Percentiles rank a stretch among this genome's conserved stretches.
phyloP scores from a whole-genome alignment of 2,329 filamentous ascomycete species.

The Exophiala sideris region DNA sequence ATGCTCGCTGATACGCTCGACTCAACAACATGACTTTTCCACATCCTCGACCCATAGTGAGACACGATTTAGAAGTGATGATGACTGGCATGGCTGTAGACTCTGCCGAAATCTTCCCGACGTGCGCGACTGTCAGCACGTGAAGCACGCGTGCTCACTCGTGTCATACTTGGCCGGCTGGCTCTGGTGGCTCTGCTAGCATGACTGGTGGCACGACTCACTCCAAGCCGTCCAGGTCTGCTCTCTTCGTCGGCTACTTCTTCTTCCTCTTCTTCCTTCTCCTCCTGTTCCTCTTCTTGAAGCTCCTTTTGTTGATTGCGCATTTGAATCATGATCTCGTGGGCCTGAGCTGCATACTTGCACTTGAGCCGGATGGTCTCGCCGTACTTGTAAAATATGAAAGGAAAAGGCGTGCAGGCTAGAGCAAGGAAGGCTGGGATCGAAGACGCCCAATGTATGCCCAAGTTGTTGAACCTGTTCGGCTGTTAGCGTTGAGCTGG shows the following conservation, averaged over 20 bases:
- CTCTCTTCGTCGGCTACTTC: background rate
- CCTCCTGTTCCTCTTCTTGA: constrained; percentile 9
- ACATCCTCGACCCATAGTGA: background rate
- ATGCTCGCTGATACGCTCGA: background rate
- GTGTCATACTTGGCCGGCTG: background rate
- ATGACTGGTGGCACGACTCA: background rate
- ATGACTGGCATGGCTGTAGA: constrained; percentile 18
- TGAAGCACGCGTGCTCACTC: constrained; percentile 4
- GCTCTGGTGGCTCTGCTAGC: background rate
- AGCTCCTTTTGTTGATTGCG: constrained; percentile 1
- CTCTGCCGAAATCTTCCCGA: constrained; percentile 12
- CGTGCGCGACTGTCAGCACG: constrained; percentile 1
- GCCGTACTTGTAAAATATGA: constrained; percentile 73
- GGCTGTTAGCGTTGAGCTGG: too few relatives aligned
- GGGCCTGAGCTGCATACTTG: constrained; percentile 38
- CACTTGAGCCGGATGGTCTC: constrained; percentile 60
- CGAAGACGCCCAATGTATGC: constrained; percentile 72
- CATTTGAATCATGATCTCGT: constrained; percentile 28
- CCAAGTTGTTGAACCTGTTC: constrained; percentile 46
- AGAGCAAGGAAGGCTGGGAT: constrained; percentile 72
- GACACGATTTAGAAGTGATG: constrained; percentile 11
- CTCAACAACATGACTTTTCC: background rate
- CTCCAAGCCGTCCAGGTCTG: background rate
- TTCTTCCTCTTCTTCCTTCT: constrained; percentile 1
- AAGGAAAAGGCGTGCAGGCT: constrained; percentile 69